These are phyloP conservation scores for Cyberlindnera mississippiensis DNA, from an alignment of 805 yeast species.

Conservation along the genomic window DNA sequence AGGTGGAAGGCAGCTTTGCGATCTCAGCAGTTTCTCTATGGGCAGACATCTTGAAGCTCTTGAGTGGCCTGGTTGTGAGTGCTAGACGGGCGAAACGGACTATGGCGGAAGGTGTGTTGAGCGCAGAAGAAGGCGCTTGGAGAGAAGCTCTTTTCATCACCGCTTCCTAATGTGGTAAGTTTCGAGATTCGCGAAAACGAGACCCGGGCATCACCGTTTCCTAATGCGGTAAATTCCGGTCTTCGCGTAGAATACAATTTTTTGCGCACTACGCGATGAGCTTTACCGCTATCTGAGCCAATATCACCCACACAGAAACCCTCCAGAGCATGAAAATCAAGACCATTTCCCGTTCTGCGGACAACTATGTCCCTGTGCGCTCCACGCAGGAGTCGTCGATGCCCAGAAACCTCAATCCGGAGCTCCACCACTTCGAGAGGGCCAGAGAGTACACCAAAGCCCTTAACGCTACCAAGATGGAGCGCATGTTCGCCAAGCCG, in stretches of 20 bases:
- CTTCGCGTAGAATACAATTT: too few relatives aligned
- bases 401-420: slow-evolving; percentile 89
- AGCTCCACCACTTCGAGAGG: slow-evolving; percentile 93
- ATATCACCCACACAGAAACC: too few relatives aligned
- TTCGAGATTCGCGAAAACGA: too few relatives aligned
- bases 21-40: slow-evolving; percentile 23
- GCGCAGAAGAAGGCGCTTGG: too few relatives aligned
- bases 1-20: slow-evolving; percentile 41
- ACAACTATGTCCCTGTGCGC: slow-evolving; percentile 86
- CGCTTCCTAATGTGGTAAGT: slow-evolving; percentile 1
- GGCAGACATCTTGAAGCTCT: slow-evolving; percentile 21
- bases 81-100: slow-evolving; percentile 6
- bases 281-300: too few relatives aligned
- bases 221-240: slow-evolving; percentile 1
- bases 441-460: slow-evolving; percentile 97
- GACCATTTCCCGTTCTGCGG: slow-evolving; percentile 61
- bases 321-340: slow-evolving; percentile 23
- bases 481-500: slow-evolving; percentile 96
- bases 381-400: slow-evolving; percentile 84
- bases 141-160: too few relatives aligned
- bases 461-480: slow-evolving; percentile 89
- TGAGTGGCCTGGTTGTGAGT: neutral
- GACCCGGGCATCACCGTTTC: neutral
- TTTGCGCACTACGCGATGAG: too few relatives aligned
- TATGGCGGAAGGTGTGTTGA: too few relatives aligned